Evolutionary conservation across 225 moss, liverwort and hornwort species (phyloP), one percentile per base, ranked within the genome.

Genomic region (Pseudoscleropodium purum): DNA sequence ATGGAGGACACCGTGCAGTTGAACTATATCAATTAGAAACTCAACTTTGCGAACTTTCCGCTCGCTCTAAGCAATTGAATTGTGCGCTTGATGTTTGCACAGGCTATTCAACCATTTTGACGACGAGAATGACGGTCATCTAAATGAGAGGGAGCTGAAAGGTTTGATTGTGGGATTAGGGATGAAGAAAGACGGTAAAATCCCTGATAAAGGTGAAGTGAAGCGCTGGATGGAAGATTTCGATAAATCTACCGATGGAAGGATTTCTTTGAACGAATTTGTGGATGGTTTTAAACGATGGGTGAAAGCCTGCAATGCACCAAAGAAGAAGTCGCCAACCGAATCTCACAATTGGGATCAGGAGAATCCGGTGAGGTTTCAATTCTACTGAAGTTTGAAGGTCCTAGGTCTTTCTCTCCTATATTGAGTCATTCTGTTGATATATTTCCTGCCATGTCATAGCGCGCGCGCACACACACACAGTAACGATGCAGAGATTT

Each of bases 71-170:
- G 83, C 20, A 67, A 37, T 59, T 75, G 18, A 47, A 49, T 67
- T 67, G 85, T 51, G 75, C 54, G 31, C 56, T 84, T 87, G 82
- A 47, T 86, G 68, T 63, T 88, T 69, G 52, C 49, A 86, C 89
- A 99, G 95, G 88, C 82, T 99, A 20, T 97, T 97, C 87, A 6
- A 27, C 3, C 54, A 92, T 78, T 99, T 97, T 83, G 99, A 99
- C 89, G 2, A 36, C 0, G 61, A 51, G 34, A 2, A 29, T 0
- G 89, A 99, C 84, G 88, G 25, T 5, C 19, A 57, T 49, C 89
- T 99, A 66, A 89, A 90, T 57, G 59, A 31, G 26, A 4, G 7
- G 1, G 99, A 99, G 94, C 90, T 99, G 82, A 88, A 39, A n/a
- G 47, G 34, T 34, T 85, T 99, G 89, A 85, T 99, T 15, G 23